A percentile compares a stretch with the other conserved stretches of the same genome.
These are phyloP conservation scores for Magnaporthales sp. DNA, from an alignment of 2,329 filamentous ascomycete genomes.

Conservation along the genomic window DNA sequence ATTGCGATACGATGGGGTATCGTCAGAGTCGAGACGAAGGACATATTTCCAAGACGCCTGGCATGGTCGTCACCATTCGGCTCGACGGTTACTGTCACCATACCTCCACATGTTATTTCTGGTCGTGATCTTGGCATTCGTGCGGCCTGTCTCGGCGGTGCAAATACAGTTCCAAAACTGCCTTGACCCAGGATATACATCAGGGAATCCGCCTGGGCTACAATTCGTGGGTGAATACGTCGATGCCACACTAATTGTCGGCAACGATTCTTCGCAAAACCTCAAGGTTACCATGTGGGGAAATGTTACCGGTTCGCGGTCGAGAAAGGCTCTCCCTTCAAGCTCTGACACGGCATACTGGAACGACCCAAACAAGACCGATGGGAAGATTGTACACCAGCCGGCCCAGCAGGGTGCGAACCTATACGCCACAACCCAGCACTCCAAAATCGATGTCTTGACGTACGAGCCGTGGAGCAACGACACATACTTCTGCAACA, in stretches of 20 bases:
- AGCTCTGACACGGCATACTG: slow-evolving; percentile 47
- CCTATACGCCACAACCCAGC: slow-evolving; percentile 58
- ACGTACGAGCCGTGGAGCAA: slow-evolving; percentile 62
- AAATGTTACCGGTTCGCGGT: slow-evolving; percentile 73
- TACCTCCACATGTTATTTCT: slow-evolving; percentile 24
- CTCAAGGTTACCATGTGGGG: slow-evolving; percentile 79
- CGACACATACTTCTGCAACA: slow-evolving; percentile 56
- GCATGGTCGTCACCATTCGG: neutral
- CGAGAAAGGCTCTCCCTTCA: slow-evolving; percentile 48
- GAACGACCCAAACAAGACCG: slow-evolving; percentile 48
- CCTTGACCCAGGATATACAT: slow-evolving; percentile 50
- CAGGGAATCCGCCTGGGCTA: slow-evolving; percentile 48
- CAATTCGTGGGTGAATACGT: slow-evolving; percentile 75
- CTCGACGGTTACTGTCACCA: neutral
- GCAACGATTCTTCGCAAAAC: slow-evolving; percentile 46
- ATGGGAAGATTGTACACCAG: slow-evolving; percentile 69
- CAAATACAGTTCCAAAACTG: slow-evolving; percentile 80
- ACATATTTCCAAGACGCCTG: neutral
- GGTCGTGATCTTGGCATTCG: slow-evolving; percentile 27
- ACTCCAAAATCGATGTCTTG: slow-evolving; percentile 63
- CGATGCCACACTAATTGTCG: slow-evolving; percentile 63
- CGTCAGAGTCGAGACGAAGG: neutral
- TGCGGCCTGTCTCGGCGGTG: slow-evolving; percentile 47
- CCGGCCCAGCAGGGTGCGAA: slow-evolving; percentile 30
- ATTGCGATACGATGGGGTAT: neutral